Conservation (phyloP, 129 eudicot species). For the Centella asiatica region DNA sequence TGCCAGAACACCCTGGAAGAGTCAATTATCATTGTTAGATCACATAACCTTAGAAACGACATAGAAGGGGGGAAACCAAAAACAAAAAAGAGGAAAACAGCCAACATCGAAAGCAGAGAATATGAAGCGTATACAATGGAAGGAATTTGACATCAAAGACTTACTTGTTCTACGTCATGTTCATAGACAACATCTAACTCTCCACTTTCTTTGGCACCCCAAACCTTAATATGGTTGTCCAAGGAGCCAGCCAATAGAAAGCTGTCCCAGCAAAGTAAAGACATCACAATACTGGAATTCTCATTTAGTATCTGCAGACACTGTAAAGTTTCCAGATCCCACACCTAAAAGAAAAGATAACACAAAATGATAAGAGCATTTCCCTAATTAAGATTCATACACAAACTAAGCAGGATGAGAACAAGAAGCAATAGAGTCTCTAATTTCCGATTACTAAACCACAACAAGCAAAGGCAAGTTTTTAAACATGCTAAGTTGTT, state of each 20-base stretch:
- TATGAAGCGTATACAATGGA: neutral
- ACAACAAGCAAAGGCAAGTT: neutral
- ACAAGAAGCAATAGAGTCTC: neutral
- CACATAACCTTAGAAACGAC: no score
- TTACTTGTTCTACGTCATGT: slow-evolving; percentile 46
- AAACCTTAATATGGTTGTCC: slow-evolving; percentile 52
- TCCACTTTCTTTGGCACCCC: slow-evolving; percentile 60
- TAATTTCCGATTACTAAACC: no score
- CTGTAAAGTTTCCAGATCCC: slow-evolving; percentile 44
- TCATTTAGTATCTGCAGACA: slow-evolving; percentile 38
- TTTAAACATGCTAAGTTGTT: no score
- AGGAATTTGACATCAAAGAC: slow-evolving; percentile 15
- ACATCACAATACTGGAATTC: slow-evolving; percentile 38
- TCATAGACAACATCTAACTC: slow-evolving; percentile 36
- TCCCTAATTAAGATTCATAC: neutral
- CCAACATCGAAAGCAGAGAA: neutral
- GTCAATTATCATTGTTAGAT: neutral
- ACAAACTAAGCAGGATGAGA: neutral
- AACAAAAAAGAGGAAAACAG: neutral
- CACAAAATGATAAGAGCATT: neutral
- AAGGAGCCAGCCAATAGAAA: slow-evolving; percentile 51
- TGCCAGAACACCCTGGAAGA: slow-evolving; percentile 43
- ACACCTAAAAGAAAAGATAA: slow-evolving; percentile 26
- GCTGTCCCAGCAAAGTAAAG: slow-evolving; percentile 59
- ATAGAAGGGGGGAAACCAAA: no score